A percentile compares a stretch with the other conserved stretches of the same genome.
Evolutionary conservation across 371 early-diverging fungal genomes (phyloP).

Genomic region (Mortierella sp.): DNA sequence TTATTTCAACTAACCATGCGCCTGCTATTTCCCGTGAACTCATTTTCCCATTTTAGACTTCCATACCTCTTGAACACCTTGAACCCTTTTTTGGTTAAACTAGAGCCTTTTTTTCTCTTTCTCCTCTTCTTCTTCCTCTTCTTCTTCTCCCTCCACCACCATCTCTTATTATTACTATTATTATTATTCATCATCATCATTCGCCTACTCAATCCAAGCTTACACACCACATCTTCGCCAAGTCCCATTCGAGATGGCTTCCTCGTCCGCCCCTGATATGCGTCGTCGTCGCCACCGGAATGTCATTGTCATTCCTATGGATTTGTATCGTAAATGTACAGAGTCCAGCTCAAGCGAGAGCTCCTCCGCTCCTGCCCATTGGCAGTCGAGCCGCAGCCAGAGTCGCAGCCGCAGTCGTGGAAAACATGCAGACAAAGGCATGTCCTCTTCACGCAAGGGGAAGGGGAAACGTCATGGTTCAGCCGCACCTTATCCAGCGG

Average conservation of each 20-base stretch:
- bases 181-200: neutral
- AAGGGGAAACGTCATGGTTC: too few relatives aligned
- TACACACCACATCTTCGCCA: neutral
- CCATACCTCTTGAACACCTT: neutral
- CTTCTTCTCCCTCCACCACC: too few relatives aligned
- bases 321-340: constrained; percentile 36
- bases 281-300: constrained; percentile 29
- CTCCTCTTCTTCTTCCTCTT: too few relatives aligned
- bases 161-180: too few relatives aligned
- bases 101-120: too few relatives aligned
- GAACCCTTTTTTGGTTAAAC: neutral
- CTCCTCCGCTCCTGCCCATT: constrained; percentile 13
- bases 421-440: too few relatives aligned
- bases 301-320: constrained; percentile 38
- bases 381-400: constrained; percentile 2
- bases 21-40: too few relatives aligned
- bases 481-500: too few relatives aligned
- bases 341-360: constrained; percentile 25
- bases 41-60: too few relatives aligned
- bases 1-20: too few relatives aligned
- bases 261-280: constrained; percentile 26
- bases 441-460: too few relatives aligned
- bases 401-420: neutral
- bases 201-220: neutral
- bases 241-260: neutral